A percentile compares a stretch with the other conserved stretches of the same genome.
Conservation (phyloP, 2,329 filamentous ascomycete genomes). For the Pseudocercospora cruenta region DNA sequence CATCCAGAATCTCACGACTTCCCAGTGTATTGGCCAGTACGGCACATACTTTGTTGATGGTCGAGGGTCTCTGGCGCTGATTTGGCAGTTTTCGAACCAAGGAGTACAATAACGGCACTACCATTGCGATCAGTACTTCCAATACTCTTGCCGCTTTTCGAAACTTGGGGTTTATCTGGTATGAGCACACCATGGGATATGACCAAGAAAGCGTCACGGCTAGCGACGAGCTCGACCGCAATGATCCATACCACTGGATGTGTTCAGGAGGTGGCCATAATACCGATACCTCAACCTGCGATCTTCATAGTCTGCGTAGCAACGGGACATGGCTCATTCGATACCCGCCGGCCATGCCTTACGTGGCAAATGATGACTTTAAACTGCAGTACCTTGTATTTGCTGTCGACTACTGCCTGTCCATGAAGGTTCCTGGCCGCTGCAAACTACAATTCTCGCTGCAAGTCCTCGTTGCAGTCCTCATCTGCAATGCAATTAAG, state of each 20-base stretch:
- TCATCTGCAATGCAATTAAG: slow-evolving; percentile 9
- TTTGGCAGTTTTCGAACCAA: background rate
- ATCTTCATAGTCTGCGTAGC: background rate
- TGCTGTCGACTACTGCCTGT: slow-evolving; percentile 24
- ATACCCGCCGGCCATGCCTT: no score
- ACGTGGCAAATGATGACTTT: no score
- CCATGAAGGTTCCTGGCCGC: background rate
- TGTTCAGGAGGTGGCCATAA: no score
- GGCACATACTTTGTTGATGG: background rate
- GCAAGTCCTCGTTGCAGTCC: slow-evolving; percentile 1
- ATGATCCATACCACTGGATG: no score
- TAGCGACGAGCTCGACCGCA: no score
- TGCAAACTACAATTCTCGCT: slow-evolving; percentile 23
- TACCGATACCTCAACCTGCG: background rate
- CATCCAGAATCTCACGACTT: slow-evolving; percentile 16
- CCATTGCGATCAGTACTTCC: no score
- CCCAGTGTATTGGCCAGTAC: slow-evolving; percentile 18
- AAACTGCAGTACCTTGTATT: no score
- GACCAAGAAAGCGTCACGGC: no score
- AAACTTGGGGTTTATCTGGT: no score
- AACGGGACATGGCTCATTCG: slow-evolving; percentile 12
- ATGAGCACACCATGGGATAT: no score
- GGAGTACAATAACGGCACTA: no score
- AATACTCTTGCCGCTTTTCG: no score
- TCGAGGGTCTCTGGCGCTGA: background rate